phyloP scores from a whole-genome alignment of 441 rosid genomes.

The Kokia cookei region DNA sequence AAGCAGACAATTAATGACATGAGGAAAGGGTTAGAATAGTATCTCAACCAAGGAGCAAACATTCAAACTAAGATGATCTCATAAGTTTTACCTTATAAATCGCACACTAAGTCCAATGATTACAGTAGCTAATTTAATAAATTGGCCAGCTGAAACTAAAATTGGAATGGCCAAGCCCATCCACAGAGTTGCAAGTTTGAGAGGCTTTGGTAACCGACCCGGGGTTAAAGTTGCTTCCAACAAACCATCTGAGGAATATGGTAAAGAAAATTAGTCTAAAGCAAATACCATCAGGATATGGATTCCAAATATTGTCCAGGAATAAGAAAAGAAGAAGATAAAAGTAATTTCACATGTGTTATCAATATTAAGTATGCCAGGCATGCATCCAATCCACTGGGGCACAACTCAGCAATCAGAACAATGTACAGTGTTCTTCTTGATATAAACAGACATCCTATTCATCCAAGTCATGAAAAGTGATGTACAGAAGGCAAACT shows the following conservation, averaged over 20 bases:
- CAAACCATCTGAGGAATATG: conserved; percentile 45
- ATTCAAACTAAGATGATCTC: background rate
- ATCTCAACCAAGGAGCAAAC: conserved; percentile 1
- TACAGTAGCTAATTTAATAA: conserved; percentile 51
- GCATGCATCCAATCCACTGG: background rate
- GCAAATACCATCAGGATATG: conserved; percentile 2
- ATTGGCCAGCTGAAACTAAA: conserved; percentile 62
- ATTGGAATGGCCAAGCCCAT: conserved; percentile 69
- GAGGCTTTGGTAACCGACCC: conserved; percentile 76
- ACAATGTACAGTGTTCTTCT: background rate
- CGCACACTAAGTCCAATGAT: conserved; percentile 66
- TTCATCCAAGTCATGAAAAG: conserved; percentile 5
- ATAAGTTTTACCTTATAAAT: conserved; percentile 59
- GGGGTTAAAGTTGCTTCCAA: conserved; percentile 94
- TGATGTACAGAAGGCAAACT: conserved; percentile 1
- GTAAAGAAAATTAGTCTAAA: conserved; percentile 14
- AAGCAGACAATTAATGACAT: background rate
- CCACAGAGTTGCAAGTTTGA: conserved; percentile 83
- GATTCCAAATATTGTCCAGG: background rate
- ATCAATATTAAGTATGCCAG: conserved; percentile 3
- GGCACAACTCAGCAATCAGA: conserved; percentile 2
- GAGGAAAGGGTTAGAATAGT: background rate
- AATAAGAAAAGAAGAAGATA: background rate
- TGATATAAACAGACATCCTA: background rate
- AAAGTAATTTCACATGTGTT: background rate